Percentiles rank a stretch among this genome's conserved stretches.
phyloP scores from a whole-genome alignment of 768 basidiomycete genomes.

The Leucocoprinus birnbaumii region DNA sequence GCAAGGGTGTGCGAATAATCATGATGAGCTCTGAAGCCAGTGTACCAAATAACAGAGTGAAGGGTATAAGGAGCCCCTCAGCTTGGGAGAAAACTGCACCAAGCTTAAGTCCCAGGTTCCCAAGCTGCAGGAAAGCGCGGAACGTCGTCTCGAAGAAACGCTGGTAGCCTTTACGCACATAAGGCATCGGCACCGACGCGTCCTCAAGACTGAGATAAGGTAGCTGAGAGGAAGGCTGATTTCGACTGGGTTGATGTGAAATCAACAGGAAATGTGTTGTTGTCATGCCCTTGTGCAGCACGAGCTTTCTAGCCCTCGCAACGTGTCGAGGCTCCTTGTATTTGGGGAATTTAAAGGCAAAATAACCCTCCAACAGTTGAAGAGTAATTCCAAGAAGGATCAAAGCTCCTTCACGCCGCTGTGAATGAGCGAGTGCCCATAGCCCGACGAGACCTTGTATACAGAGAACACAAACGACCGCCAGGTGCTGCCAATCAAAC shows the following conservation, averaged over 20 bases:
- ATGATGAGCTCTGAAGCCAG: conserved; percentile 2
- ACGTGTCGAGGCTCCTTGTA: background rate
- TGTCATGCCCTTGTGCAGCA: conserved; percentile 10
- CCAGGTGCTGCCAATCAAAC: conserved; percentile 7
- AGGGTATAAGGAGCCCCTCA: conserved; percentile 1
- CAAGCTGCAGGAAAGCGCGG: background rate
- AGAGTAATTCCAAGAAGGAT: conserved; percentile 1
- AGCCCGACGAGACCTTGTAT: conserved; percentile 1
- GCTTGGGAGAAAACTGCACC: background rate
- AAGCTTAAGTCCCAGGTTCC: conserved; percentile 1
- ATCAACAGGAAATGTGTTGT: conserved; percentile 9
- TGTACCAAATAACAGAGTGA: conserved; percentile 8
- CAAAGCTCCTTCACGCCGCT: background rate
- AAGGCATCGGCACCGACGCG: background rate
- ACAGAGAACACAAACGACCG: background rate
- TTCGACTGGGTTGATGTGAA: background rate
- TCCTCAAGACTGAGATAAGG: conserved; percentile 7
- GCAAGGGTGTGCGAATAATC: conserved; percentile 1
- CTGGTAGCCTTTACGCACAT: conserved; percentile 1
- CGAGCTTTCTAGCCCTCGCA: background rate
- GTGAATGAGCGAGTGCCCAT: background rate
- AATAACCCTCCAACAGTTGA: conserved; percentile 10
- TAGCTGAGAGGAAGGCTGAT: background rate
- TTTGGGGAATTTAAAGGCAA: background rate
- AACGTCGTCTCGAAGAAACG: conserved; percentile 1